Percentiles rank a stretch among this genome's conserved stretches.
These are phyloP conservation scores for Solanum chiquidenum DNA, from an alignment of 257 asterid species.

Conservation along the genomic window DNA sequence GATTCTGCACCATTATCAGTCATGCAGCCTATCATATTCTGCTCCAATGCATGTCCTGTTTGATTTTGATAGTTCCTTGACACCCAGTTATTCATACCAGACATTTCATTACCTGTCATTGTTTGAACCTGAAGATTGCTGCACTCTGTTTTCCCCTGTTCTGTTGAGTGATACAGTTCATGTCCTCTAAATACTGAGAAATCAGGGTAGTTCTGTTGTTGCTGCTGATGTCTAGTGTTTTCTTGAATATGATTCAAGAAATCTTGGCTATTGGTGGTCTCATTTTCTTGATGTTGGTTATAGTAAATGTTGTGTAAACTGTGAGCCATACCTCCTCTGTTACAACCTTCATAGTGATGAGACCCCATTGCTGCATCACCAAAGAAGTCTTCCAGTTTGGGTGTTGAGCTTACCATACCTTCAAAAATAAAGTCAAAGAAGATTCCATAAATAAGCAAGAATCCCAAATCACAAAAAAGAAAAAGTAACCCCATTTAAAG, in stretches of 20 bases:
- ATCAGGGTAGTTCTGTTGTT: slow-evolving; percentile 32
- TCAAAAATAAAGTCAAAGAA: neutral
- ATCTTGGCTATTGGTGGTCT: slow-evolving; percentile 30
- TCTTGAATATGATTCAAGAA: slow-evolving; percentile 24
- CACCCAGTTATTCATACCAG: slow-evolving; percentile 49
- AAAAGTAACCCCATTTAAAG: neutral
- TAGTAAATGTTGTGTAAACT: slow-evolving; percentile 77
- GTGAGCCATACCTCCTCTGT: slow-evolving; percentile 53
- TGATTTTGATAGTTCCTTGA: slow-evolving; percentile 28
- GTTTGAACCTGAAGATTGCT: slow-evolving; percentile 26
- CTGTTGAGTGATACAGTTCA: slow-evolving; percentile 30
- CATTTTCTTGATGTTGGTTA: slow-evolving; percentile 26
- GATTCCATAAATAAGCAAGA: neutral
- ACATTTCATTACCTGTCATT: slow-evolving; percentile 25
- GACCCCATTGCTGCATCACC: slow-evolving; percentile 62
- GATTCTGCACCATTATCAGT: slow-evolving; percentile 29
- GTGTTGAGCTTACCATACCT: slow-evolving; percentile 48
- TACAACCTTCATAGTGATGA: slow-evolving; percentile 46
- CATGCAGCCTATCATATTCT: slow-evolving; percentile 23
- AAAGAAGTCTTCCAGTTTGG: slow-evolving; percentile 81
- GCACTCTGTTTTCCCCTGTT: slow-evolving; percentile 9
- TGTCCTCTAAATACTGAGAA: slow-evolving; percentile 31
- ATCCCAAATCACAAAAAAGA: neutral
- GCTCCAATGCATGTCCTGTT: slow-evolving; percentile 22
- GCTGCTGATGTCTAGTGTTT: slow-evolving; percentile 27